Conservation (phyloP, 1,284 basidiomycete species). For the Heimioporus punctisporus region DNA sequence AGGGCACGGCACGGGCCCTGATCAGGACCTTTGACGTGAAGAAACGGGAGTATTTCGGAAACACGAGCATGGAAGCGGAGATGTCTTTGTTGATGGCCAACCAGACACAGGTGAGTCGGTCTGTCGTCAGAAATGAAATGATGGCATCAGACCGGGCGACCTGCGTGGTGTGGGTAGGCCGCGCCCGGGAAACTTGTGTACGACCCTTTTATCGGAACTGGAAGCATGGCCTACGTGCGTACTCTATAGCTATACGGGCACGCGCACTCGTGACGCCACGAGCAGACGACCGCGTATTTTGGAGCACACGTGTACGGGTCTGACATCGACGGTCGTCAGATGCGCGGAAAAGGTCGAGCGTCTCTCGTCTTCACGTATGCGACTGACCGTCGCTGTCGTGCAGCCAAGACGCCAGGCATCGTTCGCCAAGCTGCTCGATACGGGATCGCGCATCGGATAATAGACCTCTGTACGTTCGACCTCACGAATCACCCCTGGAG, state of each 20-base stretch:
- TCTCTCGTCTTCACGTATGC: background rate
- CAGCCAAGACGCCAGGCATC: slow-evolving; percentile 69
- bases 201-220: slow-evolving; percentile 97
- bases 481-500: slow-evolving; percentile 91
- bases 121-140: background rate
- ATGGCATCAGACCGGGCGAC: background rate
- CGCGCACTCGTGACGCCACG: background rate
- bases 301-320: slow-evolving; percentile 91
- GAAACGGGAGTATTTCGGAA: slow-evolving; percentile 91
- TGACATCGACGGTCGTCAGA: slow-evolving; percentile 97
- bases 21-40: slow-evolving; percentile 85
- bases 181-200: slow-evolving; percentile 90
- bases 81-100: slow-evolving; percentile 96
- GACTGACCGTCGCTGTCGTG: background rate
- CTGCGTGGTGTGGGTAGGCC: slow-evolving; percentile 52
- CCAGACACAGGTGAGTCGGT: slow-evolving; percentile 73
- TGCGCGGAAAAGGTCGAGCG: slow-evolving; percentile 85
- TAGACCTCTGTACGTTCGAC: slow-evolving; percentile 92
- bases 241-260: slow-evolving; percentile 21
- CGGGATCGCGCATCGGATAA: slow-evolving; percentile 71
- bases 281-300: slow-evolving; percentile 82
- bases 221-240: slow-evolving; percentile 89
- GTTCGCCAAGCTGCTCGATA: slow-evolving; percentile 87
- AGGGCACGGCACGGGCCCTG: slow-evolving; percentile 73
- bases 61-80: slow-evolving; percentile 98